Percentiles rank a stretch among this genome's conserved stretches.
phyloP scores from a whole-genome alignment of 371 early-diverging fungal genomes.

The Blyttiomyces sp. region DNA sequence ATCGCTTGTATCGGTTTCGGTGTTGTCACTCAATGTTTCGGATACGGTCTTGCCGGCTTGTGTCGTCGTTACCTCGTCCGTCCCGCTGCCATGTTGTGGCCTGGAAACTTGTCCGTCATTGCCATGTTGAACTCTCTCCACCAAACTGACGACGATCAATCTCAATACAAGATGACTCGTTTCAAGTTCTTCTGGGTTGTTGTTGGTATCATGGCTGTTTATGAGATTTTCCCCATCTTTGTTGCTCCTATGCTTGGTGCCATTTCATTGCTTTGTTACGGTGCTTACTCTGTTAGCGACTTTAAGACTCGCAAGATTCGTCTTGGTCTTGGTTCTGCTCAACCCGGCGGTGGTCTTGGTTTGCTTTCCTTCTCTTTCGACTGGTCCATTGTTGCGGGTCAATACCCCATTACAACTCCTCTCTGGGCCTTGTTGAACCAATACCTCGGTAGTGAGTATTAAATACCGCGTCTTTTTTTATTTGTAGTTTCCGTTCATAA shows the following conservation, averaged over 20 bases:
- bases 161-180: constrained; percentile 31
- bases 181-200: constrained; percentile 62
- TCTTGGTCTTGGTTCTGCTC: not conserved
- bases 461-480: too few species aligned
- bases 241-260: constrained; percentile 66
- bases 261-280: constrained; percentile 68
- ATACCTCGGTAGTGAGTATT: constrained; percentile 22
- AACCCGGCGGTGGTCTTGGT: constrained; percentile 29
- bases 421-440: constrained; percentile 66
- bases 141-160: constrained; percentile 5
- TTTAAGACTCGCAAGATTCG: not conserved
- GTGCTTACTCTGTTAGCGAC: not conserved
- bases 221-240: constrained; percentile 70
- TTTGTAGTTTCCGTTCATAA: not conserved
- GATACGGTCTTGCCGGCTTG: constrained; percentile 77
- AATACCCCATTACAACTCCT: constrained; percentile 30
- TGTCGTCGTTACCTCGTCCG: constrained; percentile 68
- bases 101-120: constrained; percentile 61
- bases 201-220: constrained; percentile 42
- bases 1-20: constrained; percentile 20
- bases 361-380: constrained; percentile 74
- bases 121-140: constrained; percentile 74
- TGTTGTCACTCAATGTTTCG: constrained; percentile 70
- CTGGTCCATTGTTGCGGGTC: constrained; percentile 33
- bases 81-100: constrained; percentile 83